Evolutionary conservation across 2,329 filamentous ascomycete genomes (phyloP).

Genomic region (Cladosporium sp.): DNA sequence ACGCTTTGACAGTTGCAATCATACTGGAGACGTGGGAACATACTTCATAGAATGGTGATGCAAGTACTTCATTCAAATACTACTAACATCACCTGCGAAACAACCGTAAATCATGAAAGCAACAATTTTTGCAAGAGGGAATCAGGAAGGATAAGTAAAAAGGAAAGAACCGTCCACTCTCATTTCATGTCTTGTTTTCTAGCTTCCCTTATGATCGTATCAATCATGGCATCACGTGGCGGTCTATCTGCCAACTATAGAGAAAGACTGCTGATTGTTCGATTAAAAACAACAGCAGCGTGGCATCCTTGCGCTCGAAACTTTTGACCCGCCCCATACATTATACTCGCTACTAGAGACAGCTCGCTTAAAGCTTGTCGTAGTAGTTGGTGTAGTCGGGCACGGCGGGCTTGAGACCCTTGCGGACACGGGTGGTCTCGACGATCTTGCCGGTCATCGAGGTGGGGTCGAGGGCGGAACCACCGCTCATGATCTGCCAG

Average conservation of each 20-base stretch:
- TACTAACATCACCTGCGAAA: not conserved
- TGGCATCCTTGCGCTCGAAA: slow-evolving; percentile 18
- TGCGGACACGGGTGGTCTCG: slow-evolving; percentile 92
- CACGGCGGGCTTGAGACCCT: slow-evolving; percentile 97
- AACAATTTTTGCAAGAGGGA: not conserved
- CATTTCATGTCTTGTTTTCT: slow-evolving; percentile 19
- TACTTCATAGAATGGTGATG: not conserved
- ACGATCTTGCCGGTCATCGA: slow-evolving; percentile 83
- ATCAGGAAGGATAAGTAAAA: slow-evolving; percentile 1
- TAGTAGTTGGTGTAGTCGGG: slow-evolving; percentile 80
- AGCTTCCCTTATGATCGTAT: slow-evolving; percentile 15
- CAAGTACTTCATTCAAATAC: not conserved
- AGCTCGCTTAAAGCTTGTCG: slow-evolving; percentile 37
- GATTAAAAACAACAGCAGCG: slow-evolving; percentile 12
- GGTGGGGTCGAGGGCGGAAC: slow-evolving; percentile 80
- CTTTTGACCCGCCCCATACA: slow-evolving; percentile 13
- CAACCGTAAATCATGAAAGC: not conserved
- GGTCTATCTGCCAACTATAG: slow-evolving; percentile 20
- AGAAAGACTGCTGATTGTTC: slow-evolving; percentile 7
- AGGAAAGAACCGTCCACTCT: slow-evolving; percentile 18
- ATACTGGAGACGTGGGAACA: not conserved
- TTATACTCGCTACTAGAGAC: slow-evolving; percentile 6
- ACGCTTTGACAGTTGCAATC: not conserved
- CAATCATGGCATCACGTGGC: slow-evolving; percentile 19
- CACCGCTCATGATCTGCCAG: slow-evolving; percentile 95